A percentile compares a stretch with the other conserved stretches of the same genome.
Conservation (phyloP, 345 rosid species). For the Populus davidiana region DNA sequence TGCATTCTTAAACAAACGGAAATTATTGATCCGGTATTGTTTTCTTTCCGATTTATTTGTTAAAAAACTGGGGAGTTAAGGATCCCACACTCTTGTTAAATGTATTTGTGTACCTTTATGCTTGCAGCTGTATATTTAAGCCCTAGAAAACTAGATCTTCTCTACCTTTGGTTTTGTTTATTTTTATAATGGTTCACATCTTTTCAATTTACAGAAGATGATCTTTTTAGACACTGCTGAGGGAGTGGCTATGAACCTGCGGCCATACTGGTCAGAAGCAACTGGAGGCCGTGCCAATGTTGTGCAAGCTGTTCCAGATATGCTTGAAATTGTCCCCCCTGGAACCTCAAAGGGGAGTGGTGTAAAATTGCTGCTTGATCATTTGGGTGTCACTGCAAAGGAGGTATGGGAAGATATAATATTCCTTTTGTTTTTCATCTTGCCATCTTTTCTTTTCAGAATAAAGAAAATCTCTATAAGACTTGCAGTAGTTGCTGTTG, state of each 20-base stretch:
- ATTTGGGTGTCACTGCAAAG: constrained; percentile 59
- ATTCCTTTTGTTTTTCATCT: neutral
- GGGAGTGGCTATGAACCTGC: constrained; percentile 54
- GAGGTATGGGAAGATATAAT: constrained; percentile 50
- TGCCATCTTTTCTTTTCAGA: neutral
- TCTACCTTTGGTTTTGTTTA: neutral
- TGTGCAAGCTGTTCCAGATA: constrained; percentile 76
- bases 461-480: neutral
- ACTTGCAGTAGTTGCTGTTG: neutral
- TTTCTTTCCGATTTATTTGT: neutral
- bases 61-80: neutral
- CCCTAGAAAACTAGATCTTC: neutral
- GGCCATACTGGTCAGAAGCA: constrained; percentile 88
- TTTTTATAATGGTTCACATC: neutral
- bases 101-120: neutral
- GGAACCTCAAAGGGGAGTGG: constrained; percentile 89
- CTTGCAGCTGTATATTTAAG: too few species aligned
- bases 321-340: constrained; percentile 84
- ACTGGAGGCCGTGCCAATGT: constrained; percentile 59
- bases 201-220: constrained; percentile 58
- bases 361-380: constrained; percentile 67
- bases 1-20: neutral
- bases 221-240: constrained; percentile 68
- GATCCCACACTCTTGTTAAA: neutral
- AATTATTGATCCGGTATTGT: neutral